phyloP scores from a whole-genome alignment of 73 alveolate species.

The Paramecium sexaurelia region DNA sequence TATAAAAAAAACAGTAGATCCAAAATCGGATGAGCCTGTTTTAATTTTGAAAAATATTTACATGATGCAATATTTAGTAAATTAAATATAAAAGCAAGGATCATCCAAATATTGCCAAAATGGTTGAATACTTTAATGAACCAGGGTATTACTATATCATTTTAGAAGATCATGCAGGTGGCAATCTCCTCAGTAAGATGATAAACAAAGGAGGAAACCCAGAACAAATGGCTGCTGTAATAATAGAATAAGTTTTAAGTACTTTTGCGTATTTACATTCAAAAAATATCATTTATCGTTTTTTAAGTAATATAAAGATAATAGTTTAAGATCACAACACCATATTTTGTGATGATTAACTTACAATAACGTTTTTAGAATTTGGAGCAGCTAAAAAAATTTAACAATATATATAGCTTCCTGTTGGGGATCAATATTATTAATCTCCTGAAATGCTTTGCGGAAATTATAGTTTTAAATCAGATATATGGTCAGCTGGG shows the following conservation, averaged over 20 bases:
- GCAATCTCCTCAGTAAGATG: background rate
- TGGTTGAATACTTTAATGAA: constrained; percentile 14
- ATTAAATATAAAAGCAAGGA: background rate
- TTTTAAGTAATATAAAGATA: background rate
- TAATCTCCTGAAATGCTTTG: constrained; percentile 63
- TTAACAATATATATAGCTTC: background rate
- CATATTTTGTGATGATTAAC: background rate
- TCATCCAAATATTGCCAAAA: constrained; percentile 50
- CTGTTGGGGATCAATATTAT: background rate
- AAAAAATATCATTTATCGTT: constrained; percentile 36
- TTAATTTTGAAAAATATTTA: background rate
- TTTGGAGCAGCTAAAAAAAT: background rate
- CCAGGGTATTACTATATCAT: background rate
- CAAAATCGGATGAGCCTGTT: background rate
- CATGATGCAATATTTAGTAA: background rate
- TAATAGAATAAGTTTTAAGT: background rate
- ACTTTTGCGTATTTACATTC: constrained; percentile 20
- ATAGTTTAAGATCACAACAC: background rate
- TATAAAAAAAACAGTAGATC: background rate
- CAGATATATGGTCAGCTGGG: constrained; percentile 66
- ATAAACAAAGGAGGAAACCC: background rate
- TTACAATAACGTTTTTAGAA: background rate
- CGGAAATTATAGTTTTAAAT: constrained; percentile 29
- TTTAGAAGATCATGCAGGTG: background rate
- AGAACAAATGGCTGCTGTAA: background rate